phyloP scores from a whole-genome alignment of 768 basidiomycete genomes.

The Coprinellus micaceus region DNA sequence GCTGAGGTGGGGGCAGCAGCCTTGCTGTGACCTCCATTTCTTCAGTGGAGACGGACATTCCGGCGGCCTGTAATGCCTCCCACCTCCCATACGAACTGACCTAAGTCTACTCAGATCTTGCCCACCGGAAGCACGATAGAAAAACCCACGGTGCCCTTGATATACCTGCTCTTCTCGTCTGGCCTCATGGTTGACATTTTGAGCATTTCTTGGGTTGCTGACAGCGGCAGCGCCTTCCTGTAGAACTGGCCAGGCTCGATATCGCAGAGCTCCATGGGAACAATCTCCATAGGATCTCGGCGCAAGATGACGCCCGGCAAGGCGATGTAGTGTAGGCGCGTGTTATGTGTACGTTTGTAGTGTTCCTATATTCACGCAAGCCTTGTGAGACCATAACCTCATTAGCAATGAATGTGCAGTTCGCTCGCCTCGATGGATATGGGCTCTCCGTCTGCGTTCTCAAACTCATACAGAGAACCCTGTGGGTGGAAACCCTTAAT shows the following conservation, averaged over 20 bases:
- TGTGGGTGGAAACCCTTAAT: background rate
- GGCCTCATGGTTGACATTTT: too few relatives aligned
- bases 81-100: too few relatives aligned
- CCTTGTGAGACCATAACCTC: background rate
- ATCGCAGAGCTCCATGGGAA: constrained; percentile 49
- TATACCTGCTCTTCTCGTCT: too few relatives aligned
- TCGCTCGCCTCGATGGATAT: background rate
- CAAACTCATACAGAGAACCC: background rate
- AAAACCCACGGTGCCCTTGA: too few relatives aligned
- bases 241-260: constrained; percentile 48
- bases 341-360: background rate
- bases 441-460: background rate
- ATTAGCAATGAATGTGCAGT: background rate
- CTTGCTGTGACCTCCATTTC: too few relatives aligned
- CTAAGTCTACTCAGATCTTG: too few relatives aligned
- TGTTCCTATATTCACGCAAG: background rate
- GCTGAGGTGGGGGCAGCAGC: too few relatives aligned
- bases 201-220: constrained; percentile 20
- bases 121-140: too few relatives aligned
- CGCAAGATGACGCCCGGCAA: background rate
- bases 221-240: constrained; percentile 39
- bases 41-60: too few relatives aligned
- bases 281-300: constrained; percentile 18
- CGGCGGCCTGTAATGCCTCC: too few relatives aligned
- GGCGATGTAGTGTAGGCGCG: background rate